phyloP scores from a whole-genome alignment of 495 filamentous ascomycete genomes.

The Aspergillus bridgeri region DNA sequence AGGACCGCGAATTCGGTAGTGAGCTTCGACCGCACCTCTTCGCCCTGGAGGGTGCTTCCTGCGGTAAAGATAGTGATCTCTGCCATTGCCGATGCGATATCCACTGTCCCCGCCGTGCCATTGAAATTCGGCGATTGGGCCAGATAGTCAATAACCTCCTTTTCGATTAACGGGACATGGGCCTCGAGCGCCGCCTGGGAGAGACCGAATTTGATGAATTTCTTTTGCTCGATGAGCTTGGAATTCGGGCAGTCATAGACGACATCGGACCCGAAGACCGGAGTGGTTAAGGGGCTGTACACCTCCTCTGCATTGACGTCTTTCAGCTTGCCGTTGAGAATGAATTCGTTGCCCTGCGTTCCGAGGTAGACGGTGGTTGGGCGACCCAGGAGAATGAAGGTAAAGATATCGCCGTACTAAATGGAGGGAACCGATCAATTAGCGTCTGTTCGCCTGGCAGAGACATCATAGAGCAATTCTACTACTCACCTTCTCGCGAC shows the following conservation, averaged over 20 bases:
- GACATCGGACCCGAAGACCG: conserved; percentile 61
- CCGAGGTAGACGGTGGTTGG: conserved; percentile 60
- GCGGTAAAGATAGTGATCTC: conserved; percentile 65
- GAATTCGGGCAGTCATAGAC: conserved; percentile 65
- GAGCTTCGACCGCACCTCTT: conserved; percentile 60
- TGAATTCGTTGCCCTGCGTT: conserved; percentile 61
- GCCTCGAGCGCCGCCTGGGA: conserved; percentile 59
- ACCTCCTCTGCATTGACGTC: conserved; percentile 64
- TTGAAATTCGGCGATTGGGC: conserved; percentile 45
- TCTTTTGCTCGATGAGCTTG: conserved; percentile 69
- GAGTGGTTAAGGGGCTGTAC: conserved; percentile 58
- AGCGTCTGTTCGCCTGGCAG: too few relatives aligned
- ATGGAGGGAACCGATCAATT: background rate
- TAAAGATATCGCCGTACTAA: conserved; percentile 64
- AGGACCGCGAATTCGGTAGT: conserved; percentile 60
- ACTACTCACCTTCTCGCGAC: conserved; percentile 48
- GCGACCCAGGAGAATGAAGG: conserved; percentile 60
- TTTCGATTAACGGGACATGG: conserved; percentile 56
- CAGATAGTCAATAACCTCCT: conserved; percentile 52
- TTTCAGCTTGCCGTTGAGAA: conserved; percentile 58
- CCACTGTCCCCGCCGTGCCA: conserved; percentile 43
- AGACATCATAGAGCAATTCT: background rate
- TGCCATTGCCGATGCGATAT: conserved; percentile 53
- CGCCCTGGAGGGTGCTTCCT: conserved; percentile 61
- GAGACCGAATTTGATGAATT: conserved; percentile 66